These are phyloP conservation scores for Allantophomopsis lycopodina DNA, from an alignment of 2,329 filamentous ascomycete genomes.

Conservation along the genomic window DNA sequence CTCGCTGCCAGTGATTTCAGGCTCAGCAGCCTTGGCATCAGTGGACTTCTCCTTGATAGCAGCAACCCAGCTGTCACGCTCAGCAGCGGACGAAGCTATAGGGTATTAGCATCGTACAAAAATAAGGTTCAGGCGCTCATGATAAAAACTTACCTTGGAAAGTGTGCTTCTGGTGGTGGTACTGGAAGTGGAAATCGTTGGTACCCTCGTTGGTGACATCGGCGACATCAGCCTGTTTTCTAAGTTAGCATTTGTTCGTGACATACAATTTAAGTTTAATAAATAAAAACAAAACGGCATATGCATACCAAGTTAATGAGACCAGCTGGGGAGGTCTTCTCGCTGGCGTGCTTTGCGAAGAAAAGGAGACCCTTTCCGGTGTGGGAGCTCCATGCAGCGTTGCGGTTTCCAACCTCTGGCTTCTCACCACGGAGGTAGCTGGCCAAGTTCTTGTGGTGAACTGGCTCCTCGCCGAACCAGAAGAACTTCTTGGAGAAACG, in stretches of 20 bases:
- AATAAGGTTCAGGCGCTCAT: too few relatives aligned
- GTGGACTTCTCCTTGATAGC: constrained; percentile 71
- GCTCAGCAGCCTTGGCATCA: constrained; percentile 72
- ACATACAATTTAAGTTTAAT: too few relatives aligned
- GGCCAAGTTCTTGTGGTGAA: constrained; percentile 61
- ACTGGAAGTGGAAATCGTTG: constrained; percentile 75
- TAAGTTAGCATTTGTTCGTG: constrained; percentile 14
- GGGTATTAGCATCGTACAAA: too few relatives aligned
- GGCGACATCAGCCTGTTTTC: constrained; percentile 37
- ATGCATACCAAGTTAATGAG: constrained; percentile 71
- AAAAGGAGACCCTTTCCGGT: constrained; percentile 94
- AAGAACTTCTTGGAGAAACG: constrained; percentile 88
- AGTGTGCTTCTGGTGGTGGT: constrained; percentile 79
- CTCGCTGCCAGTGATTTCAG: constrained; percentile 63
- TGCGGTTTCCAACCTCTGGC: constrained; percentile 62
- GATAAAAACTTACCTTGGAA: constrained; percentile 46
- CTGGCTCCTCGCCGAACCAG: constrained; percentile 63
- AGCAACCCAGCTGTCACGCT: constrained; percentile 87
- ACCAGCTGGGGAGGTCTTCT: constrained; percentile 69
- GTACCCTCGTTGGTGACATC: constrained; percentile 61
- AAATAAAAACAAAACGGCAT: neutral
- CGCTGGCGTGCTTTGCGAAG: constrained; percentile 61
- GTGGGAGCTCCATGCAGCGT: constrained; percentile 79
- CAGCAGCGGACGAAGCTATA: constrained; percentile 44
- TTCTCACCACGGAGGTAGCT: constrained; percentile 83